Evolutionary conservation across 2,329 filamentous ascomycete genomes (phyloP).

Genomic region (Colletotrichum sp.): DNA sequence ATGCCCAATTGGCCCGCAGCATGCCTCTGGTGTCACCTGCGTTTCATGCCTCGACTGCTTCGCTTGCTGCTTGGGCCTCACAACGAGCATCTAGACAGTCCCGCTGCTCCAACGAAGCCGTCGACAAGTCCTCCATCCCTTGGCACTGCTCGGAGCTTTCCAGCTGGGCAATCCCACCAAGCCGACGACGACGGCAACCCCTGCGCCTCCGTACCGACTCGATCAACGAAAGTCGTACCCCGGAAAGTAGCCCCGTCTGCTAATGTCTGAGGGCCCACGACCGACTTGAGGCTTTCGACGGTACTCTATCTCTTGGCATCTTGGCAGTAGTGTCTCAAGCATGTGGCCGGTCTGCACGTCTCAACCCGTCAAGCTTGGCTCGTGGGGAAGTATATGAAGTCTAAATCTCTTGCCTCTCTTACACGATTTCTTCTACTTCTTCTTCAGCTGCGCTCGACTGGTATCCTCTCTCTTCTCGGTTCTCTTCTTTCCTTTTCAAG

Average conservation of each 20-base stretch:
- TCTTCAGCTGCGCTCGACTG: conserved; percentile 19
- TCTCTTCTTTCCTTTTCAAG: not conserved
- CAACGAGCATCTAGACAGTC: not conserved
- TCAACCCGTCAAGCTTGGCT: conserved; percentile 11
- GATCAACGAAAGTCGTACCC: conserved; percentile 7
- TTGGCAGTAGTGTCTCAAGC: conserved; percentile 12
- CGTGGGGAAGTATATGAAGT: conserved; percentile 20
- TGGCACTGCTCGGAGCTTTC: conserved; percentile 13
- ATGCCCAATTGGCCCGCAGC: conserved; percentile 8
- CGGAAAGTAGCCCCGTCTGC: conserved; percentile 1
- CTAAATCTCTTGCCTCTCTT: not conserved
- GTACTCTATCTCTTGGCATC: conserved; percentile 16
- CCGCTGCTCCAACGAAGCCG: not conserved
- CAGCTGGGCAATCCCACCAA: conserved; percentile 15
- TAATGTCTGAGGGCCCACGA: conserved; percentile 9
- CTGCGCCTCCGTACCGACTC: conserved; percentile 11
- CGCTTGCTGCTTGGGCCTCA: conserved; percentile 13
- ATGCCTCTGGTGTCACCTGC: conserved; percentile 19
- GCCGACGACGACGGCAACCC: not conserved
- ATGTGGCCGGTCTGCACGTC: conserved; percentile 5
- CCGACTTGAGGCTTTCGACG: conserved; percentile 10
- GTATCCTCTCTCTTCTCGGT: conserved; percentile 11
- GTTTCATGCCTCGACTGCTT: conserved; percentile 19
- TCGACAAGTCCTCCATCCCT: not conserved
- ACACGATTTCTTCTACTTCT: not conserved